Evolutionary conservation across 192 early-diverging fungal species (phyloP).

Genomic region (Podila epigama): DNA sequence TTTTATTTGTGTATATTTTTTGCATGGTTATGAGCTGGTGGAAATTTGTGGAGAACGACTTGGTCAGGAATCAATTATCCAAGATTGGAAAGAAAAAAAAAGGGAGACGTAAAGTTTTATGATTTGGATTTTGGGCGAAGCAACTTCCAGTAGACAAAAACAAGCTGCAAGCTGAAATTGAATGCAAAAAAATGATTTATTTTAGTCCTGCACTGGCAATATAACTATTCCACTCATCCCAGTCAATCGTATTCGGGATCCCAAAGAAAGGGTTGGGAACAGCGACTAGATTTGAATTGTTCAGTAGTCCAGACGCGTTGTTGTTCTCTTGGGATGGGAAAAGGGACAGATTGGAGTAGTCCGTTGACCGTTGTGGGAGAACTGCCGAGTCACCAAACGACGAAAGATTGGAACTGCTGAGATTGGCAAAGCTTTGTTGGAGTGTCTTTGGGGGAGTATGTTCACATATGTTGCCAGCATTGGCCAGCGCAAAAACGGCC

Average conservation of each 20-base stretch:
- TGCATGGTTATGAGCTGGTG: too few species aligned
- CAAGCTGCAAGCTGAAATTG: too few species aligned
- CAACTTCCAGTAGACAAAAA: too few species aligned
- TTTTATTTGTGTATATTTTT: too few species aligned
- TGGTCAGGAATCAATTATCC: too few species aligned
- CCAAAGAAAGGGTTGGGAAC: slow-evolving; percentile 48
- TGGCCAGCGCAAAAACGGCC: neutral
- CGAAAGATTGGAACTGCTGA: neutral
- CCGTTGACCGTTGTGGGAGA: neutral
- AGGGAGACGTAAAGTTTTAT: too few species aligned
- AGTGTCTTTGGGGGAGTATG: neutral
- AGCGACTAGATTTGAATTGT: slow-evolving; percentile 3
- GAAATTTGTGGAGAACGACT: too few species aligned
- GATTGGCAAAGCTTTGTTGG: neutral
- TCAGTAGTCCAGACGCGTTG: neutral
- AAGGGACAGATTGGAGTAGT: neutral
- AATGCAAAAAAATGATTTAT: too few species aligned
- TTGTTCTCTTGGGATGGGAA: neutral
- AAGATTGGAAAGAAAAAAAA: too few species aligned
- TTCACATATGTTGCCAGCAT: neutral
- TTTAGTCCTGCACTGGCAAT: slow-evolving; percentile 38
- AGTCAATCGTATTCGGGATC: slow-evolving; percentile 43
- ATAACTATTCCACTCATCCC: slow-evolving; percentile 48
- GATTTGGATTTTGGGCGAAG: too few species aligned
- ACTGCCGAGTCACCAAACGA: neutral